Base-by-base conservation (phyloP, 345 rosid genomes). In the Hevea brasiliensis region DNA sequence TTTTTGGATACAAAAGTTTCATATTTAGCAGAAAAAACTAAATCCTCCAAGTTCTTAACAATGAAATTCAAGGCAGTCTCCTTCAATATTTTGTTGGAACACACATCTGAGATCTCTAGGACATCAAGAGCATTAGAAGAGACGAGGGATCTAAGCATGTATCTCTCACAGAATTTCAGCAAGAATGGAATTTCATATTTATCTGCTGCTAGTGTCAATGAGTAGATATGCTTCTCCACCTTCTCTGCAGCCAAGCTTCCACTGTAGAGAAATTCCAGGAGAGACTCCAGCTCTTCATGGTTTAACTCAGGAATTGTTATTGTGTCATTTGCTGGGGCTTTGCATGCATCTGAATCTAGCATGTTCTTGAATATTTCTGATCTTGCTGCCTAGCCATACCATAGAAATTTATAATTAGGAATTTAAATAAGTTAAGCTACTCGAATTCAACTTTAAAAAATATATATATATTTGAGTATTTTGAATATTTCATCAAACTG, bases 291-390 rank as follows among this genome's bases (percentile, higher is more conserved):
- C 72, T 90, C 89, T 60, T 90, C 89, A 3, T 56, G 78, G 73
- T 77, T 87, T 44, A 94, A 81, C 29, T 90, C 97, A 0, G 92
- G 77, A 7, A 92, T 73, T 21, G 87, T 81, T 66, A 92, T 79
- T 11, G 74, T 80, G 65, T 82, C 86, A 47, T 79, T 79, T 63
- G 88, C 84, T 3, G 91, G 81, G 32, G 93, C 86, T 77, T 89
- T 90, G 89, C 84, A 90, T 2, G 68, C 48, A 42, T 90, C 97
- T 11, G 94, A 84, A 73, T 85, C 90, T 21, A 94, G 68, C 84
- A 89, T 83, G 71, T 88, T 86, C 79, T 84, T 90, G 71, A 94
- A 94, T 64, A 94, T 87, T 74, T 83, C 90, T 17, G 97, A 94
- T 84, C 91, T 92, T 60, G 92, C 83, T 61, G 97, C 96, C 97